phyloP scores from a whole-genome alignment of 2,329 filamentous ascomycete genomes.

The Microcera coccophila region DNA sequence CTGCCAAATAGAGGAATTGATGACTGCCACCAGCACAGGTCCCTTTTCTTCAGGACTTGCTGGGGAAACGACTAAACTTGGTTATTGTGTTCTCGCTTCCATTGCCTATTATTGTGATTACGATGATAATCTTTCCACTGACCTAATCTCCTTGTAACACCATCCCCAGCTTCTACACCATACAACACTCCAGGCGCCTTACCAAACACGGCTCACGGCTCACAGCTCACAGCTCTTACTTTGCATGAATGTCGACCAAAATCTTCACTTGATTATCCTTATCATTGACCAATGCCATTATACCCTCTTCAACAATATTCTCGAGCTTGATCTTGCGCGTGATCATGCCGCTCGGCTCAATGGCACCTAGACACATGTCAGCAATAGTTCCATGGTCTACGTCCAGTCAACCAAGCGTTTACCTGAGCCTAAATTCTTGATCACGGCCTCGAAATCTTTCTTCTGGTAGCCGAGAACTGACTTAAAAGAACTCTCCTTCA shows the following conservation, averaged over 20 bases:
- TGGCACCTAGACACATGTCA: constrained; percentile 34
- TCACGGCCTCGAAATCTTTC: constrained; percentile 54
- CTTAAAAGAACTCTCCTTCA: constrained; percentile 24
- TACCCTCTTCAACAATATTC: constrained; percentile 54
- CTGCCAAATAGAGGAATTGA: too few species aligned
- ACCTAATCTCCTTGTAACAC: too few species aligned
- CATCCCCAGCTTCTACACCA: too few species aligned
- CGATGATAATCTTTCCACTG: too few species aligned
- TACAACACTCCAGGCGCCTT: too few species aligned
- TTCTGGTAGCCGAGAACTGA: constrained; percentile 23
- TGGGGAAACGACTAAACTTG: too few species aligned
- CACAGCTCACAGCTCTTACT: constrained; percentile 6
- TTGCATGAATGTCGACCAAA: constrained; percentile 43
- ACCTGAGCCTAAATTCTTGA: constrained; percentile 36
- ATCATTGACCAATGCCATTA: constrained; percentile 53
- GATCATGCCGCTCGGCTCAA: constrained; percentile 57
- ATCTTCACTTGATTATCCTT: constrained; percentile 63
- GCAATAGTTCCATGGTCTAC: background rate
- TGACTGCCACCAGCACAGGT: too few species aligned
- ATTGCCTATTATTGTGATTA: too few species aligned
- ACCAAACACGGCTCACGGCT: too few species aligned
- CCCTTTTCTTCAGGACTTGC: too few species aligned
- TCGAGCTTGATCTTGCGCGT: constrained; percentile 55
- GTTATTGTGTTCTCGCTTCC: too few species aligned
- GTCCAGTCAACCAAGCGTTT: background rate